Evolutionary conservation across 176 grass and related monocot species (phyloP).

Genomic region (Oryza meyeriana): DNA sequence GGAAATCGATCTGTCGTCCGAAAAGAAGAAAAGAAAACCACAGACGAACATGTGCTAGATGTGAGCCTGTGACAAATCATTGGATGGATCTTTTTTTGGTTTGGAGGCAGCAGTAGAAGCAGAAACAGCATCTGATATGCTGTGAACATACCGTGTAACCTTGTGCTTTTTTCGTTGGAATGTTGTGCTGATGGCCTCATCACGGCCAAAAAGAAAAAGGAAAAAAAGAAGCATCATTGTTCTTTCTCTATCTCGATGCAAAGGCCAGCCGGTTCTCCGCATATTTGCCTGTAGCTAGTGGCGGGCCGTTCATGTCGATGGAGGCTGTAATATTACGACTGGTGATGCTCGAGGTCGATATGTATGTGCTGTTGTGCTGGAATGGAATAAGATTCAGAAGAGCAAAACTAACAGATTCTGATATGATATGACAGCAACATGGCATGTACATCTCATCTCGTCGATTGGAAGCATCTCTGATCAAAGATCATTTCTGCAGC

Average conservation of each 20-base stretch:
- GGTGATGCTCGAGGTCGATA: background rate
- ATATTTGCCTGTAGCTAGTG: background rate
- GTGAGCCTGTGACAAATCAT: background rate
- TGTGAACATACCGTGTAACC: conserved; percentile 2
- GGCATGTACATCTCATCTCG: background rate
- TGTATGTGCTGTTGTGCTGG: background rate
- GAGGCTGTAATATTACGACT: too few relatives aligned
- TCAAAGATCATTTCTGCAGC: background rate
- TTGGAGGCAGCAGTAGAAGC: background rate
- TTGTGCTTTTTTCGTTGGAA: background rate
- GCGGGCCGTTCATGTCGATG: background rate
- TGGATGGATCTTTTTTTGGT: background rate
- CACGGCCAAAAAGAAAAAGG: background rate
- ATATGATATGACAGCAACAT: background rate
- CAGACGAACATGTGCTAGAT: background rate
- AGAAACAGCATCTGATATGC: conserved; percentile 13
- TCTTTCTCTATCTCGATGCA: background rate
- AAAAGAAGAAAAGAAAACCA: background rate
- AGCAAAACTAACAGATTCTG: background rate
- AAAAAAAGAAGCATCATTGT: background rate
- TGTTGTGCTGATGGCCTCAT: background rate
- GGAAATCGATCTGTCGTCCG: background rate
- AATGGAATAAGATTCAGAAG: background rate
- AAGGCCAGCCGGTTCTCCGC: background rate
- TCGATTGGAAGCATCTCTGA: background rate